phyloP scores from a whole-genome alignment of 164 flowering plant genomes.

The Akebia trifoliata region DNA sequence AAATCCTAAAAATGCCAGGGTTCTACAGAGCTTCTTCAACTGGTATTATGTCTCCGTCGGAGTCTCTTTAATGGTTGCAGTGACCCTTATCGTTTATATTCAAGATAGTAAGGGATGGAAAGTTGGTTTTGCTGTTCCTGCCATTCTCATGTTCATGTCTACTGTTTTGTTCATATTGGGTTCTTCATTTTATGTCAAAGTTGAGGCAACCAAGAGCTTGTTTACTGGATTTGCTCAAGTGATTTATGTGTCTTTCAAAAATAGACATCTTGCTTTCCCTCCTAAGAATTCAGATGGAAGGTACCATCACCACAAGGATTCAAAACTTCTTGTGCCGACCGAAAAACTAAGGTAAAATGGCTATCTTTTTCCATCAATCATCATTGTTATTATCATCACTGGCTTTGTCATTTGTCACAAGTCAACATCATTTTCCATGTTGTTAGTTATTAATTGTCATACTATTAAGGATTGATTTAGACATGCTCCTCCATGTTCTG shows the following conservation, averaged over 20 bases:
- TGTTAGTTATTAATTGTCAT: too few relatives aligned
- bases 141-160: constrained; percentile 32
- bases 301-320: constrained; percentile 28
- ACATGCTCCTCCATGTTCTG: too few relatives aligned
- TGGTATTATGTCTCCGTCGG: constrained; percentile 37
- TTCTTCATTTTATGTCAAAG: constrained; percentile 34
- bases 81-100: constrained; percentile 40
- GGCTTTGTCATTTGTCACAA: not conserved
- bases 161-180: constrained; percentile 38
- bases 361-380: not conserved
- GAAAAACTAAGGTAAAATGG: constrained; percentile 35
- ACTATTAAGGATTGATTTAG: too few relatives aligned
- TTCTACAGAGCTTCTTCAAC: constrained; percentile 34
- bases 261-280: constrained; percentile 30
- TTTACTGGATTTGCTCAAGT: constrained; percentile 39
- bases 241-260: constrained; percentile 29
- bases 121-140: constrained; percentile 43
- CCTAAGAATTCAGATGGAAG: constrained; percentile 14
- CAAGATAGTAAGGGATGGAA: constrained; percentile 38
- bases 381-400: not conserved
- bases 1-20: constrained; percentile 23
- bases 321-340: constrained; percentile 31
- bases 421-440: too few relatives aligned
- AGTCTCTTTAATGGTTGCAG: constrained; percentile 25
- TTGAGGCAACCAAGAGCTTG: constrained; percentile 34